phyloP scores from a whole-genome alignment of 2,329 filamentous ascomycete genomes.

The Xylariaceae sp. region DNA sequence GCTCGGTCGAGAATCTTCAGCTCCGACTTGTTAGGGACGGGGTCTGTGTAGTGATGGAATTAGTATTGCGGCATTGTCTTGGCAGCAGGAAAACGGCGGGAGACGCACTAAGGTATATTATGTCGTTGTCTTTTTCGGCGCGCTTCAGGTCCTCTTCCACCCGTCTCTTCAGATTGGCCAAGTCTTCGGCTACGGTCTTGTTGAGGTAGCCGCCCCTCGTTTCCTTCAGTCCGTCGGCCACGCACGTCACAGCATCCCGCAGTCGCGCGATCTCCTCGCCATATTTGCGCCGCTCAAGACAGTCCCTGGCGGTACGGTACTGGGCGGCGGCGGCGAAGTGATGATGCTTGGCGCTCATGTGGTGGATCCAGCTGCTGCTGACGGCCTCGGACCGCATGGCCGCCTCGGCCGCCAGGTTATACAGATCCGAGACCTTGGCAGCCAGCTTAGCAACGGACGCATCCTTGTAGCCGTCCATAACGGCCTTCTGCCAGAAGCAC shows the following conservation, averaged over 20 bases:
- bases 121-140: slow-evolving; percentile 91
- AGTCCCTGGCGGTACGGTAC: slow-evolving; percentile 83
- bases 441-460: slow-evolving; percentile 86
- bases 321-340: slow-evolving; percentile 96
- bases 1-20: slow-evolving; percentile 79
- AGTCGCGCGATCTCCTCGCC: slow-evolving; percentile 90
- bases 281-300: slow-evolving; percentile 86
- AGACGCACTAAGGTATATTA: slow-evolving; percentile 73
- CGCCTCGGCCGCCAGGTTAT: slow-evolving; percentile 74
- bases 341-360: slow-evolving; percentile 93
- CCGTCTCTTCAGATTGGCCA: slow-evolving; percentile 73
- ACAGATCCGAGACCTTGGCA: slow-evolving; percentile 82
- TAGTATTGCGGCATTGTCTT: slow-evolving; percentile 16
- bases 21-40: slow-evolving; percentile 82
- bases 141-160: slow-evolving; percentile 84
- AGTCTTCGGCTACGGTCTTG: slow-evolving; percentile 71
- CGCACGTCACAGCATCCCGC: slow-evolving; percentile 72
- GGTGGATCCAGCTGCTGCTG: slow-evolving; percentile 94
- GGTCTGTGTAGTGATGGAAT: slow-evolving; percentile 37
- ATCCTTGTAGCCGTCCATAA: slow-evolving; percentile 89
- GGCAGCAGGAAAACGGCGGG: not conserved
- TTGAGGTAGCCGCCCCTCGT: slow-evolving; percentile 65
- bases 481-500: slow-evolving; percentile 96
- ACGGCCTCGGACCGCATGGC: slow-evolving; percentile 85
- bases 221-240: slow-evolving; percentile 81